Conservation (phyloP, 1,139 yeast species). For the Komagataea norvegica region DNA sequence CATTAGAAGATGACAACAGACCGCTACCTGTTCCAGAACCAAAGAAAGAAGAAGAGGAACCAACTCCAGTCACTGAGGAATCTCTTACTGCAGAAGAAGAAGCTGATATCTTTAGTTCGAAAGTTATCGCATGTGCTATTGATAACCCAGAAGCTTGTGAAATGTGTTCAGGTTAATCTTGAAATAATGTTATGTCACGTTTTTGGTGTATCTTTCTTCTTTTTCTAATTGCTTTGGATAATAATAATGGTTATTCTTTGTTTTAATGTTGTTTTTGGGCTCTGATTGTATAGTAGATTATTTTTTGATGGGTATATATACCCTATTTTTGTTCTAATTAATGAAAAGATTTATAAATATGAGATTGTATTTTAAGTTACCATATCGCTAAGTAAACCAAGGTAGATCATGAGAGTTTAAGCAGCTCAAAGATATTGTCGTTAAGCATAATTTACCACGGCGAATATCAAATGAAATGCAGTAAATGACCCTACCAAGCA, state of each 20-base stretch:
- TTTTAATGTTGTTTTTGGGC: neutral
- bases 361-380: too few relatives aligned
- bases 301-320: neutral
- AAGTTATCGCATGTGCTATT: constrained; percentile 95
- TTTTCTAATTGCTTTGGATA: constrained; percentile 4
- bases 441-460: too few relatives aligned
- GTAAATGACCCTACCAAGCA: too few relatives aligned
- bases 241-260: constrained; percentile 1
- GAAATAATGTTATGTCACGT: neutral
- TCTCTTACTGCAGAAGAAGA: constrained; percentile 29
- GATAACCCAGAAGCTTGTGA: constrained; percentile 96
- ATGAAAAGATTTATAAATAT: constrained; percentile 1
- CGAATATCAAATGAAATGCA: too few relatives aligned
- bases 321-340: constrained; percentile 1
- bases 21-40: constrained; percentile 26
- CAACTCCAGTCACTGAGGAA: constrained; percentile 22
- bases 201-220: neutral
- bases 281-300: constrained; percentile 4
- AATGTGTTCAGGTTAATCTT: constrained; percentile 89
- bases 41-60: constrained; percentile 16
- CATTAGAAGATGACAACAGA: constrained; percentile 26
- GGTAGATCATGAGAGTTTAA: too few relatives aligned
- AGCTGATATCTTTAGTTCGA: constrained; percentile 70
- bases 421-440: too few relatives aligned
- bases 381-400: too few relatives aligned